A percentile compares a stretch with the other conserved stretches of the same genome.
Evolutionary conservation across 495 filamentous ascomycete genomes (phyloP).

Genomic region (Ramalina intermedia): DNA sequence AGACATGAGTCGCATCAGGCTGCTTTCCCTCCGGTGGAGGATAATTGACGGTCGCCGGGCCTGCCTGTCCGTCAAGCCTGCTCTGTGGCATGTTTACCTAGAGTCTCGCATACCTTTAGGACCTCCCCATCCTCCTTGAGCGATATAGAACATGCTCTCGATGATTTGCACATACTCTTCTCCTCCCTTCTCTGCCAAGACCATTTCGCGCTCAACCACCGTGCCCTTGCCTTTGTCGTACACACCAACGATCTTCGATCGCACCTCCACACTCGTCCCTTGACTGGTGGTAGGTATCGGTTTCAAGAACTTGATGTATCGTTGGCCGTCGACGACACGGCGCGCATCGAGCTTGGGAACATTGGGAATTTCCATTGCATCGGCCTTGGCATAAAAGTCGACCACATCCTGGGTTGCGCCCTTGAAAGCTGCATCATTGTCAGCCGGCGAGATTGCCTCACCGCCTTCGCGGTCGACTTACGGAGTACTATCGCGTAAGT

Average conservation of each 20-base stretch:
- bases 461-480: slow-evolving; percentile 23
- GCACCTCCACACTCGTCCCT: slow-evolving; percentile 60
- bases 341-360: slow-evolving; percentile 64
- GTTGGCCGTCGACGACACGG: slow-evolving; percentile 74
- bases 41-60: slow-evolving; percentile 58
- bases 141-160: slow-evolving; percentile 63
- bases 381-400: slow-evolving; percentile 62
- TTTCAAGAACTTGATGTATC: slow-evolving; percentile 62
- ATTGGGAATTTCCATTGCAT: slow-evolving; percentile 49
- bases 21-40: slow-evolving; percentile 54
- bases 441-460: not conserved
- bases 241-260: slow-evolving; percentile 68
- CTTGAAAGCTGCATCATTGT: slow-evolving; percentile 53
- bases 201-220: slow-evolving; percentile 67
- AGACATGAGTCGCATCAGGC: slow-evolving; percentile 58
- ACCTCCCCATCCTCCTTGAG: slow-evolving; percentile 77
- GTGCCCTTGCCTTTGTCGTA: slow-evolving; percentile 86
- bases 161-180: slow-evolving; percentile 59
- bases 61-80: slow-evolving; percentile 17
- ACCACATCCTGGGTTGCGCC: slow-evolving; percentile 60
- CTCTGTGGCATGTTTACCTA: not conserved
- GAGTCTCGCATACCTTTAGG: slow-evolving; percentile 49
- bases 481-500: slow-evolving; percentile 75
- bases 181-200: slow-evolving; percentile 56
- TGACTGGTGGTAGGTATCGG: slow-evolving; percentile 57